Base-by-base conservation (phyloP, 352 stramenopile species). In the Pilasporangium apinafurcum region DNA sequence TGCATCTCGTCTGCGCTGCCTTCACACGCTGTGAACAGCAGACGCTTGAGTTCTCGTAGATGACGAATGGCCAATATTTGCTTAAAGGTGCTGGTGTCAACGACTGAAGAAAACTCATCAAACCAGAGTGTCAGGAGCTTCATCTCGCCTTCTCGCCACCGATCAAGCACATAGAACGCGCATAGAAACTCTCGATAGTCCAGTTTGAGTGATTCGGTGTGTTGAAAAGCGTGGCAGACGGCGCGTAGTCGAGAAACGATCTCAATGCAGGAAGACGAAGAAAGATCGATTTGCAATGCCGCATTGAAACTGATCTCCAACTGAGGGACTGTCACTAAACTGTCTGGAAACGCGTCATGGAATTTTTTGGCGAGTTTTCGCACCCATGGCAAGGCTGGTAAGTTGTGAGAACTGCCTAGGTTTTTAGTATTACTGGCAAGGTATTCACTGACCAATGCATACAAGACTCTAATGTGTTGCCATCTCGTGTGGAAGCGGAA, bases 161-260 rank as follows among this genome's bases (percentile, higher is more conserved):
- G 54, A 37, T 84, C 68, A 1, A 86, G 56, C 27, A 86, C 60
- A 5, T 58, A 39, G 5, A 82, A 49, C 6, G 68, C 53, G 21
- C 55, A 72, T 10, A 86, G 40, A 0, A 86, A 12, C 29, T 76
- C 65, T 6, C 74, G 59, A 31, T 62, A 68, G 53, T 86, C 70
- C 9, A 68, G 43, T 21, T 40, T 66, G 13, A 26, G 35, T 29
- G 8, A 20, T 39, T 16, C 55, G 28, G 12, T 56, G 24, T 28
- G 57, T 36, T 40, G 55, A 20, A 83, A 83, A 5, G 53, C 54
- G 3, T 50, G 42, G n/a, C 78, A 62, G 10, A 69, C 53, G 1
- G 37, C 30, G 12, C 42, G 53, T 22, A 82, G 42, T 12, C 45
- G 43, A 5, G 29, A 24, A 1, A 55, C 21, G 25, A 78, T 35